phyloP scores from a whole-genome alignment of 495 filamentous ascomycete genomes.

The Xylaria sp. region DNA sequence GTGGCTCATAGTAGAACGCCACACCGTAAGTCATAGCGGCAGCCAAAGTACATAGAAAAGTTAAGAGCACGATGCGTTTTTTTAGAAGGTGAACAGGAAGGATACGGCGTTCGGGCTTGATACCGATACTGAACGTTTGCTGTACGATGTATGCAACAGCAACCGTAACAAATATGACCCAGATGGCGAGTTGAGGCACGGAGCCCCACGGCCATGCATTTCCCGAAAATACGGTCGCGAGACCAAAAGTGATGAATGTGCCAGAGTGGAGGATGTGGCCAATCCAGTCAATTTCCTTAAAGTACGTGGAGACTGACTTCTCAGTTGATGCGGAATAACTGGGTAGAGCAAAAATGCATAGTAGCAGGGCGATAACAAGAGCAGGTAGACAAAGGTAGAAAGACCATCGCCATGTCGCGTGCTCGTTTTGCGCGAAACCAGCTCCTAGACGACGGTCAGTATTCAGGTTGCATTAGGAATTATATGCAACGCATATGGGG shows the following conservation, averaged over 20 bases:
- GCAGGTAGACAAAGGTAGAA: conserved; percentile 72
- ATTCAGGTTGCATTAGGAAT: background rate
- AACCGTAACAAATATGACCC: conserved; percentile 31
- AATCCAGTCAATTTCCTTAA: conserved; percentile 53
- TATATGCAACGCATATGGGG: background rate
- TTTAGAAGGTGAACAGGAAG: conserved; percentile 52
- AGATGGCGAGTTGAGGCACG: conserved; percentile 27
- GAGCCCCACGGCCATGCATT: conserved; percentile 54
- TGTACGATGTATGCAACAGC: conserved; percentile 32
- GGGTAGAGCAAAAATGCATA: conserved; percentile 62
- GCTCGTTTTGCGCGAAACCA: conserved; percentile 58
- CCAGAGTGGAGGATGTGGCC: conserved; percentile 31
- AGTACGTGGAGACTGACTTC: conserved; percentile 38
- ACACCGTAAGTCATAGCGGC: conserved; percentile 44
- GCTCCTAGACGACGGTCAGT: conserved; percentile 19
- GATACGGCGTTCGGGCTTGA: conserved; percentile 54
- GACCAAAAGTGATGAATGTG: conserved; percentile 30
- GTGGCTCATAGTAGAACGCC: conserved; percentile 59
- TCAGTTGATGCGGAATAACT: conserved; percentile 50
- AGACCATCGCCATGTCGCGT: conserved; percentile 61
- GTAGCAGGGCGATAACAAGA: conserved; percentile 56
- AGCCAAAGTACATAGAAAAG: conserved; percentile 33
- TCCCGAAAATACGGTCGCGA: conserved; percentile 33
- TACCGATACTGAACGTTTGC: conserved; percentile 53
- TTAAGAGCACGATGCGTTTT: conserved; percentile 28